These are phyloP conservation scores for Huntiella moniliformis DNA, from an alignment of 2,329 filamentous ascomycete genomes.

Conservation along the genomic window DNA sequence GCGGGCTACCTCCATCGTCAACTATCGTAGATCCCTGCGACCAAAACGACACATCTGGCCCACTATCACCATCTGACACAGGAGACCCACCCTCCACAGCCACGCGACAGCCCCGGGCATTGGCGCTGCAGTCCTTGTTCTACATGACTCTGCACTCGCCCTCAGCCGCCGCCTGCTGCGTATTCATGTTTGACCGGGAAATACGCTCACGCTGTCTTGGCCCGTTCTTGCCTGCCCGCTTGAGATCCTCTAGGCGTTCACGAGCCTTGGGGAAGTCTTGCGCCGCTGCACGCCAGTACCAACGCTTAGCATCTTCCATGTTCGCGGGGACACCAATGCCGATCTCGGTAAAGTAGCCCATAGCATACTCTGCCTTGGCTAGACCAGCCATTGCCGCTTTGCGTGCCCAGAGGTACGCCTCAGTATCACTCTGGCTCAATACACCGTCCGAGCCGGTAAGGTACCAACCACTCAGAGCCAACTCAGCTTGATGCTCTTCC, in stretches of 20 bases:
- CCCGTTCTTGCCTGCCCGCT: slow-evolving; percentile 52
- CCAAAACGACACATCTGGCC: slow-evolving; percentile 1
- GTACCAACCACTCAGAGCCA: slow-evolving; percentile 81
- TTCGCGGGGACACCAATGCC: slow-evolving; percentile 78
- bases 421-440: slow-evolving; percentile 77
- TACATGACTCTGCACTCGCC: slow-evolving; percentile 12
- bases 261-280: slow-evolving; percentile 90
- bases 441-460: slow-evolving; percentile 78
- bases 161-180: slow-evolving; percentile 26
- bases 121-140: slow-evolving; percentile 10
- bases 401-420: slow-evolving; percentile 91
- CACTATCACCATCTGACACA: slow-evolving; percentile 1
- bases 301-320: slow-evolving; percentile 86
- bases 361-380: slow-evolving; percentile 90
- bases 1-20: not conserved
- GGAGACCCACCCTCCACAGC: no score
- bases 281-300: slow-evolving; percentile 97
- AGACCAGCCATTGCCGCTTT: slow-evolving; percentile 79
- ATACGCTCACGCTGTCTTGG: slow-evolving; percentile 62
- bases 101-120: not conserved
- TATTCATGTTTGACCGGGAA: slow-evolving; percentile 62
- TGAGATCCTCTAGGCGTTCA: slow-evolving; percentile 81
- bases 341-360: slow-evolving; percentile 83
- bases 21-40: not conserved
- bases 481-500: slow-evolving; percentile 82